Percentiles rank a stretch among this genome's conserved stretches.
Conservation (phyloP, 2,329 filamentous ascomycete genomes). For the Sporothrix brunneoviolacea region DNA sequence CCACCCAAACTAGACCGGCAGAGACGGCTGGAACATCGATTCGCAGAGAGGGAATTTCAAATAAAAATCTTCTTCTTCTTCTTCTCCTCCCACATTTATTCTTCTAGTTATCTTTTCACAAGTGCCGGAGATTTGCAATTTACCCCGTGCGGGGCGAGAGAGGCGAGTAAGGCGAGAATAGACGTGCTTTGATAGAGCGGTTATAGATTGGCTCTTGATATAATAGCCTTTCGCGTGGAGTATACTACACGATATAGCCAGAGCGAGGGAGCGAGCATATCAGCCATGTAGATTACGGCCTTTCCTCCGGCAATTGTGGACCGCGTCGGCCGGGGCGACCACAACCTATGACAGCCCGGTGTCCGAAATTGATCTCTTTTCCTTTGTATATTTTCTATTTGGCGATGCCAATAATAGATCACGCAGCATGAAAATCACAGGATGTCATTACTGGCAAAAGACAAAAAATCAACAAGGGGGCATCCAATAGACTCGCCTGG, state of each 20-base stretch:
- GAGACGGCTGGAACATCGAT: no score
- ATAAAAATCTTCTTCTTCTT: no score
- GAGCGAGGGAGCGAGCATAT: not conserved
- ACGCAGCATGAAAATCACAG: not conserved
- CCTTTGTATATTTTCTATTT: not conserved
- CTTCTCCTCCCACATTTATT: no score
- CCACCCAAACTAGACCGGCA: no score
- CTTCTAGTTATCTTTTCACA: no score
- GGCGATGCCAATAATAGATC: conserved; percentile 2
- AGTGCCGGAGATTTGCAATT: not conserved
- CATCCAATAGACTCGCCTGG: not conserved
- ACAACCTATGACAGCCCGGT: not conserved
- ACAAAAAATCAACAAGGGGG: not conserved
- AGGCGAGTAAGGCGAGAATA: not conserved
- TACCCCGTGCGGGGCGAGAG: not conserved
- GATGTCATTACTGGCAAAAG: not conserved
- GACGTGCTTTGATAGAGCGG: no score
- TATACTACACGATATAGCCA: no score
- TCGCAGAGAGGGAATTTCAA: no score
- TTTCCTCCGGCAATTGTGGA: conserved; percentile 1
- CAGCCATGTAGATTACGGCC: conserved; percentile 1
- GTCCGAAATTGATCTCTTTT: not conserved
- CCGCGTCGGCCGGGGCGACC: not conserved
- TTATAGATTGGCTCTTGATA: not conserved
- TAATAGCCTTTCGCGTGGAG: no score